phyloP scores from a whole-genome alignment of 2,329 filamentous ascomycete genomes.

The Trichophyton schoenleinii region DNA sequence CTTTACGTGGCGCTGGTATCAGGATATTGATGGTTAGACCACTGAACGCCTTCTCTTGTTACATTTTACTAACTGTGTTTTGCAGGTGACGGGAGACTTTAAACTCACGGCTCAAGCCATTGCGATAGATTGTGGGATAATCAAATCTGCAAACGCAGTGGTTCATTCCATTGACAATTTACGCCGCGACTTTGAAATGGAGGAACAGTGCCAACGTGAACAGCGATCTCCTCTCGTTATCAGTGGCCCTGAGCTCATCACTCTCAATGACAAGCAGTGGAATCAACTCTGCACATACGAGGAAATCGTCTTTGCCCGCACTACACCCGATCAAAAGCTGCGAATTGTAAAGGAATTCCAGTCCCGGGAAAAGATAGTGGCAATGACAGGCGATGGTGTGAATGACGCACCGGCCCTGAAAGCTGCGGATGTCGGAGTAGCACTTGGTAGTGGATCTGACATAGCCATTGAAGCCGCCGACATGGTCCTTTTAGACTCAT shows the following conservation, averaged over 20 bases:
- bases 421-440: slow-evolving; percentile 48
- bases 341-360: slow-evolving; percentile 68
- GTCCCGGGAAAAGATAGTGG: slow-evolving; percentile 44
- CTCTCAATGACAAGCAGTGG: slow-evolving; percentile 58
- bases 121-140: slow-evolving; percentile 58
- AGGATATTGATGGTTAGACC: slow-evolving; percentile 58
- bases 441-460: slow-evolving; percentile 46
- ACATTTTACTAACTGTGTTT: slow-evolving; percentile 1
- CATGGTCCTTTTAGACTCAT: slow-evolving; percentile 55
- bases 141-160: slow-evolving; percentile 39
- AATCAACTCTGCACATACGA: slow-evolving; percentile 50
- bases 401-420: slow-evolving; percentile 44
- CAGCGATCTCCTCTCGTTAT: slow-evolving; percentile 44
- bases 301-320: slow-evolving; percentile 64
- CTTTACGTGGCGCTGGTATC: slow-evolving; percentile 56
- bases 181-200: slow-evolving; percentile 20
- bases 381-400: slow-evolving; percentile 39
- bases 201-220: slow-evolving; percentile 10
- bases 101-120: slow-evolving; percentile 63
- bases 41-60: background rate
- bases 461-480: slow-evolving; percentile 52
- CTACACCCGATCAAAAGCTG: slow-evolving; percentile 66
- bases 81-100: slow-evolving; percentile 60
- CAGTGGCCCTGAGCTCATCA: slow-evolving; percentile 52
- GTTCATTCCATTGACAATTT: slow-evolving; percentile 47